Conservation (phyloP, 495 filamentous ascomycete genomes). For the Aspergillus biplanus region DNA sequence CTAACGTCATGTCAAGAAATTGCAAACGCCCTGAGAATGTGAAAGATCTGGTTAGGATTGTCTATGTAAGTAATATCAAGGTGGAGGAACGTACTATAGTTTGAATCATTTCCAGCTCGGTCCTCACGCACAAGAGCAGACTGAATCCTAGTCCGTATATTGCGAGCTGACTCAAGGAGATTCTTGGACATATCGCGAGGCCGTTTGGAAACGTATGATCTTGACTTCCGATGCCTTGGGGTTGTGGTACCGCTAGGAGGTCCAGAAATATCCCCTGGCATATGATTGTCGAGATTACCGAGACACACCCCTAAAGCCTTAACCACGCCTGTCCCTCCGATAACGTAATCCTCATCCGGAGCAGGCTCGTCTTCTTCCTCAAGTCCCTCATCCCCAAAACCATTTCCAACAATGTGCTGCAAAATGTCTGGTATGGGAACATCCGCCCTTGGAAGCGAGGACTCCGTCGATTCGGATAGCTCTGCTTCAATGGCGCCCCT, state of each 20-base stretch:
- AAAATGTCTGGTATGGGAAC: conserved; percentile 66
- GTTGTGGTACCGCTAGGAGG: conserved; percentile 58
- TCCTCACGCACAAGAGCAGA: conserved; percentile 82
- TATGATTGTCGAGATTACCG: conserved; percentile 61
- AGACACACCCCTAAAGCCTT: conserved; percentile 91
- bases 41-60: conserved; percentile 24
- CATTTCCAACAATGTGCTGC: conserved; percentile 64
- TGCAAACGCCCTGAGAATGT: conserved; percentile 67
- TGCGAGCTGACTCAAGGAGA: conserved; percentile 79
- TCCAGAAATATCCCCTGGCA: conserved; percentile 42
- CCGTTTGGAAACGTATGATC: conserved; percentile 55
- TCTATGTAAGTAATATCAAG: background rate
- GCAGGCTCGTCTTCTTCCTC: conserved; percentile 72
- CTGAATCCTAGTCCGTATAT: conserved; percentile 82
- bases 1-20: conserved; percentile 87
- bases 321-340: conserved; percentile 92
- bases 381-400: conserved; percentile 52
- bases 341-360: conserved; percentile 92
- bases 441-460: conserved; percentile 38
- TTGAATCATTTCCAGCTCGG: conserved; percentile 64
- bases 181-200: conserved; percentile 94
- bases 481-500: conserved; percentile 54
- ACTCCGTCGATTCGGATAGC: conserved; percentile 36
- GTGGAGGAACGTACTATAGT: conserved; percentile 67
- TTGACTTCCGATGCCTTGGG: conserved; percentile 50